Conservation (phyloP, 2,329 filamentous ascomycete species). For the Colletotrichum lini region DNA sequence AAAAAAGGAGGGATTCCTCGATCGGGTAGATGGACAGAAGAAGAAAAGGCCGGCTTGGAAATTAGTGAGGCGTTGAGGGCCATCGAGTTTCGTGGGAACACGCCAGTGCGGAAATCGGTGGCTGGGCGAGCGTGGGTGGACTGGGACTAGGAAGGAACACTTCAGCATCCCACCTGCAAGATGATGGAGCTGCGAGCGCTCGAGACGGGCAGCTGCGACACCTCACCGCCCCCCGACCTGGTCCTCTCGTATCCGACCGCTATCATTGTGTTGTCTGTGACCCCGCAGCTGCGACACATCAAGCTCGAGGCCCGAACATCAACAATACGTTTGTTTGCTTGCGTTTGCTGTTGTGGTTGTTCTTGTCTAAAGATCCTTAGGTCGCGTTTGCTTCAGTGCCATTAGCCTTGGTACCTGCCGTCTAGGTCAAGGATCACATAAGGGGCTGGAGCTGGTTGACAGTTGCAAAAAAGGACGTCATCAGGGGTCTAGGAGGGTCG, state of each 20-base stretch:
- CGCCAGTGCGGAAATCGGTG: slow-evolving; percentile 34
- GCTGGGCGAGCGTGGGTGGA: slow-evolving; percentile 31
- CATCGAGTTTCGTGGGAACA: slow-evolving; percentile 14
- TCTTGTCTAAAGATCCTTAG: background rate
- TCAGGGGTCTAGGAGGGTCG: slow-evolving; percentile 13
- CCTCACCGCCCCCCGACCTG: slow-evolving; percentile 31
- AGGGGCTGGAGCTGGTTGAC: slow-evolving; percentile 16
- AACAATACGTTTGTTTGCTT: slow-evolving; percentile 19
- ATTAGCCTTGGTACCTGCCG: slow-evolving; percentile 10
- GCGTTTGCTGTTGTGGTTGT: background rate
- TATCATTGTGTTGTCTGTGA: slow-evolving; percentile 21
- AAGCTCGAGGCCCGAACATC: slow-evolving; percentile 16
- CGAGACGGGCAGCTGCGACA: slow-evolving; percentile 27
- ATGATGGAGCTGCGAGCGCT: slow-evolving; percentile 30
- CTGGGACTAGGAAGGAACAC: background rate
- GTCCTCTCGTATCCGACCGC: slow-evolving; percentile 25
- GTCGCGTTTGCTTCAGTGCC: background rate
- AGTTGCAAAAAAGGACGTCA: slow-evolving; percentile 20
- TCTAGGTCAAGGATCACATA: background rate
- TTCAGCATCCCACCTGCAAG: slow-evolving; percentile 27
- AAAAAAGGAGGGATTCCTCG: background rate
- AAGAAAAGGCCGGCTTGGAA: slow-evolving; percentile 4
- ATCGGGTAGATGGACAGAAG: slow-evolving; percentile 3
- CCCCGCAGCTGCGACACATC: slow-evolving; percentile 34
- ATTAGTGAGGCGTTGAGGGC: slow-evolving; percentile 18